A percentile compares a stretch with the other conserved stretches of the same genome.
phyloP scores from a whole-genome alignment of 2,329 filamentous ascomycete genomes.

The Colletotrichum kahawae region DNA sequence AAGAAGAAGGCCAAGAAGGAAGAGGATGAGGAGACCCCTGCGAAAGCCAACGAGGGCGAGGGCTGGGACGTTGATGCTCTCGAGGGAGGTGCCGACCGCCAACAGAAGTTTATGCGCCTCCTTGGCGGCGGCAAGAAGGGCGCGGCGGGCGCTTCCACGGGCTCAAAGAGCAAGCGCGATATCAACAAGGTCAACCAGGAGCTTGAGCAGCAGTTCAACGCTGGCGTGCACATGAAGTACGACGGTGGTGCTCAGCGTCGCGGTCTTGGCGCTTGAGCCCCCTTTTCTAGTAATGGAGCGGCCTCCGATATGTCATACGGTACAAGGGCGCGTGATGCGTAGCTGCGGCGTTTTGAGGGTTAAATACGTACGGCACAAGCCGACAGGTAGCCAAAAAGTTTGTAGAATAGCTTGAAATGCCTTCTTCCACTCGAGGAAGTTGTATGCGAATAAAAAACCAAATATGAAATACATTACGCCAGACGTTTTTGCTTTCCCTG shows the following conservation, averaged over 20 bases:
- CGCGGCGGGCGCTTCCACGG: slow-evolving; percentile 22
- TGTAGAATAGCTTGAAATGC: slow-evolving; percentile 9
- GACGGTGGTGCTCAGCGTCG: slow-evolving; percentile 53
- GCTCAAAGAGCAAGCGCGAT: slow-evolving; percentile 32
- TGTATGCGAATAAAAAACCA: neutral
- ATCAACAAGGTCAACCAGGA: slow-evolving; percentile 50
- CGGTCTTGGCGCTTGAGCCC: slow-evolving; percentile 54
- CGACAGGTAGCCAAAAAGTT: neutral
- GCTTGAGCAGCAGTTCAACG: slow-evolving; percentile 62
- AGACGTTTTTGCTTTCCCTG: slow-evolving; percentile 5
- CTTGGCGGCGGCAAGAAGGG: slow-evolving; percentile 57
- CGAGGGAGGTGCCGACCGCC: slow-evolving; percentile 54
- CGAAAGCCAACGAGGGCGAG: slow-evolving; percentile 34
- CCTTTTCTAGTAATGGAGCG: neutral
- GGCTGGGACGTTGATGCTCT: slow-evolving; percentile 60
- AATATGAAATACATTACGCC: neutral
- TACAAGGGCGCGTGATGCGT: neutral
- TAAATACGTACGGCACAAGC: neutral
- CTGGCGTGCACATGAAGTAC: slow-evolving; percentile 61
- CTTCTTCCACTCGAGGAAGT: neutral
- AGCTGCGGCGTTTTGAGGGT: slow-evolving; percentile 1
- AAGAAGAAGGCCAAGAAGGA: slow-evolving; percentile 28
- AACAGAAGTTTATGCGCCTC: slow-evolving; percentile 62
- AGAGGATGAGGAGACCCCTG: slow-evolving; percentile 22
- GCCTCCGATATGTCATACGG: slow-evolving; percentile 1